Base-by-base conservation (phyloP, 768 basidiomycete species). In the Boletus rubroflammeus region DNA sequence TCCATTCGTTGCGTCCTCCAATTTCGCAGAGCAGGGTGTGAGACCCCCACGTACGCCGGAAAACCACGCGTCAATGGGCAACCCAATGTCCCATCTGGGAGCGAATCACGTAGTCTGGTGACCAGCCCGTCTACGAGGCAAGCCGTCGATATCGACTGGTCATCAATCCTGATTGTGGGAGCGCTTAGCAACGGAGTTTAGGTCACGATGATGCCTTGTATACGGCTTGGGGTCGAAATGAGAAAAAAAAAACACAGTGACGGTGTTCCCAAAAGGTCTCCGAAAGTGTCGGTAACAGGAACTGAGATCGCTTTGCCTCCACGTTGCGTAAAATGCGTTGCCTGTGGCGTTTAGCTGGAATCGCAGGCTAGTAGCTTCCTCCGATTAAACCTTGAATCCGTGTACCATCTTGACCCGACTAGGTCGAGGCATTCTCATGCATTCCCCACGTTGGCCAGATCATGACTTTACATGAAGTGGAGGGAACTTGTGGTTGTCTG, bases 351-450 rank as follows among this genome's bases (percentile, higher is more conserved):
- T 38, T 34, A n/a, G 26, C 21, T 36, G 6, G 47, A 23, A 55
- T 51, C 46, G 45, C 28, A 28, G 31, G 29, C 17, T 11, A 34
- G 13, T 14, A 26, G 32, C 17, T 11, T 55, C 49, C 15, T 19
- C 25, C 48, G 10, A 53, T 53, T 50, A 49, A 54, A 52, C 51
- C 43, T 52, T 65, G 49, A 6, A 55, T 44, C 10, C 31, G 39
- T 47, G 45, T 38, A 39, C 38, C 25, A 39, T 23, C 35, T 46
- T 45, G 35, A 35, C 56, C 55, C 42, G 38, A 63, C 53, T 43
- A 21, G 42, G 61, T 40, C 41, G 40, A 48, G 9, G 39, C 28
- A 34, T 67, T 69, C 65, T 54, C 66, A 69, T 64, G 65, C 35
- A 13, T 11, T 28, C 50, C 46, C 38, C 49, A 42, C 31, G 39